Evolutionary conservation across 495 filamentous ascomycete species (phyloP), one percentile per base, ranked within the genome.

Genomic region (Talaromyces ruber): DNA sequence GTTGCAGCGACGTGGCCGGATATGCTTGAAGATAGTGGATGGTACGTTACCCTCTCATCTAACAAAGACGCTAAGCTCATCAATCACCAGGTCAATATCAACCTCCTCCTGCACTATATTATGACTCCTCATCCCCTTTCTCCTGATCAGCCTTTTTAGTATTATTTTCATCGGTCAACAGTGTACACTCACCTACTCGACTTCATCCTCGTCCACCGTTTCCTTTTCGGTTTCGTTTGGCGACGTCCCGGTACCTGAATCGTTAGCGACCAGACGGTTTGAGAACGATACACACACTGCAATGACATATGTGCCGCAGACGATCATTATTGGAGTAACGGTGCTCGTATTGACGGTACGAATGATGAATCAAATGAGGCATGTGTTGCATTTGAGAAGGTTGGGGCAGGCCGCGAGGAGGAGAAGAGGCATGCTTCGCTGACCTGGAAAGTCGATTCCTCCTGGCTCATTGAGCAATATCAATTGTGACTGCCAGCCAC

Each of bases 1-100:
- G 85, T 94, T 54, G 86, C 86, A 26, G 87, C 86, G 14, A 72
- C 72, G 9, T 96, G 91, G 92, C 85, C 92, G 56, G 74, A 79
- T 63, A 84, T 85, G 66, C 82, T 92, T 61, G 88, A 95, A 70
- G 76, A 80, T 29, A 84, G 84, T 64, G 76, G 84, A 77, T 88
- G 85, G 89, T 94, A 81, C 74, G 87, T 85, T 43, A 53, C n/a
- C 14, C 6, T 24, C 24, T 43, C 24, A 32, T 50, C 51, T 63
- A 30, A 25, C 7, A 22, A 6, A 21, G 3, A 21, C 6, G 3
- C 21, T 18, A 8, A 22, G 6, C 43, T 47, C 4, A 47, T 47
- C 30, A 9, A 62, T 39, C 18, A 29, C 32, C 21, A 64, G 62
- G 62, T 47, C 62, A 14, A 60, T 47, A 53, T 61, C 30, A 45